These are phyloP conservation scores for Plasmodium vinckei DNA, from an alignment of 169 alveolate species.

Conservation along the genomic window DNA sequence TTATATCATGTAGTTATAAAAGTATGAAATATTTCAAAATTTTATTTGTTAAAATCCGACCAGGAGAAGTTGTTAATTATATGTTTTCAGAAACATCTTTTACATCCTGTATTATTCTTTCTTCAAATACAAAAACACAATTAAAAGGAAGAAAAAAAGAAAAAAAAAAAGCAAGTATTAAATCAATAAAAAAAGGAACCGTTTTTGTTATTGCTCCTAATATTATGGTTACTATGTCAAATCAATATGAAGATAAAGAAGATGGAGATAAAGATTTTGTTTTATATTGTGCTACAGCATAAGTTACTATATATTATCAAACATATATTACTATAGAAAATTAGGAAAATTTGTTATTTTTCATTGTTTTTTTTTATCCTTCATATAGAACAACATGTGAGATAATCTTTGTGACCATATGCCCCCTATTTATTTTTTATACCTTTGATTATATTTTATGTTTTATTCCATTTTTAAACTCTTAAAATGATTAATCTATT, in stretches of 20 bases:
- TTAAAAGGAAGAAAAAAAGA: slow-evolving; percentile 58
- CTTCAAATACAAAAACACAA: slow-evolving; percentile 40
- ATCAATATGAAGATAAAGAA: slow-evolving; percentile 17
- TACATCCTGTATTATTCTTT: slow-evolving; percentile 53
- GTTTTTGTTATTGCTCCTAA: slow-evolving; percentile 49
- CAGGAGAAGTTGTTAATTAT: slow-evolving; percentile 39
- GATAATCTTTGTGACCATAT: no score
- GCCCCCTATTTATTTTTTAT: no score
- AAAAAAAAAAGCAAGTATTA: slow-evolving; percentile 55
- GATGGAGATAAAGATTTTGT: slow-evolving; percentile 66
- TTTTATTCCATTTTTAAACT: no score
- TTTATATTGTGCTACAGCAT: slow-evolving; percentile 52
- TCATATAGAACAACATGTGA: no score
- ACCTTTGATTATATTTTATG: no score
- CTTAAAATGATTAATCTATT: no score
- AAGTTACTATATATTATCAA: neutral
- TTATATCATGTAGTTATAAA: slow-evolving; percentile 47
- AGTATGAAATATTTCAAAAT: slow-evolving; percentile 58
- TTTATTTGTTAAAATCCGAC: slow-evolving; percentile 33
- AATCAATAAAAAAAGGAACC: slow-evolving; percentile 26
- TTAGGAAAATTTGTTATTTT: neutral
- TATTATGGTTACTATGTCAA: slow-evolving; percentile 31
- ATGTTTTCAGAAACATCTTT: slow-evolving; percentile 36
- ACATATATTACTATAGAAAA: neutral
- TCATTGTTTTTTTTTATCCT: no score